These are phyloP conservation scores for Fusarium fracticaudum DNA, from an alignment of 2,329 filamentous ascomycete genomes.

Conservation along the genomic window DNA sequence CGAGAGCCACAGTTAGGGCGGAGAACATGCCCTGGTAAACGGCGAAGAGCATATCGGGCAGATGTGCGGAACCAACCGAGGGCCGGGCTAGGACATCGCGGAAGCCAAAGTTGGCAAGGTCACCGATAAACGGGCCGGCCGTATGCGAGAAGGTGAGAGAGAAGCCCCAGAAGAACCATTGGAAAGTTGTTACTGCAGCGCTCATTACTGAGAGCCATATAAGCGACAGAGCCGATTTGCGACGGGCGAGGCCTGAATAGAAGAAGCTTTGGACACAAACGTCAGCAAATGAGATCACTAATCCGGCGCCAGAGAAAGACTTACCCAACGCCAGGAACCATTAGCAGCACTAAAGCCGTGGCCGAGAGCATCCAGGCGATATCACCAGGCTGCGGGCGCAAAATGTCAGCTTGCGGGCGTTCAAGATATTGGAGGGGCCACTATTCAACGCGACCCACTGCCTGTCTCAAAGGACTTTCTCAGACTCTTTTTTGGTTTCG, in stretches of 20 bases:
- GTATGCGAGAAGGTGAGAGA: conserved; percentile 83
- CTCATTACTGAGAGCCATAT: conserved; percentile 94
- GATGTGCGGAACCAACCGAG: conserved; percentile 75
- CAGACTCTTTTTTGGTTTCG: neutral
- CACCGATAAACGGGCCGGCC: conserved; percentile 79
- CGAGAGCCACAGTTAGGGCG: conserved; percentile 84
- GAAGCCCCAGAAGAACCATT: conserved; percentile 96
- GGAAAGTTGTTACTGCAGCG: conserved; percentile 83
- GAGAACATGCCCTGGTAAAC: conserved; percentile 92
- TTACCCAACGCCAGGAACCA: conserved; percentile 89
- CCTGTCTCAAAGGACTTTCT: neutral
- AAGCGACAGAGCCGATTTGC: conserved; percentile 88
- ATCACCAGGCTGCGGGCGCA: conserved; percentile 70
- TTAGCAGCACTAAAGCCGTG: conserved; percentile 85
- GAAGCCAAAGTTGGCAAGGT: conserved; percentile 83
- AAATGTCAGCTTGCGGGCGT: conserved; percentile 42
- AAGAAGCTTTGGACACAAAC: conserved; percentile 69
- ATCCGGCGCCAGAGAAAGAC: conserved; percentile 37
- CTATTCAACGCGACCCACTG: conserved; percentile 25
- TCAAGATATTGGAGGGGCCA: conserved; percentile 15
- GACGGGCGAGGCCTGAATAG: conserved; percentile 88
- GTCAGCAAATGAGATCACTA: conserved; percentile 9
- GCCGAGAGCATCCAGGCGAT: conserved; percentile 85
- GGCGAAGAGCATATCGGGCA: conserved; percentile 87
- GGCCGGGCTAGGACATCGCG: conserved; percentile 78